Percentiles rank a stretch among this genome's conserved stretches.
phyloP scores from a whole-genome alignment of 768 basidiomycete species.

The Amanita pallidorosea region DNA sequence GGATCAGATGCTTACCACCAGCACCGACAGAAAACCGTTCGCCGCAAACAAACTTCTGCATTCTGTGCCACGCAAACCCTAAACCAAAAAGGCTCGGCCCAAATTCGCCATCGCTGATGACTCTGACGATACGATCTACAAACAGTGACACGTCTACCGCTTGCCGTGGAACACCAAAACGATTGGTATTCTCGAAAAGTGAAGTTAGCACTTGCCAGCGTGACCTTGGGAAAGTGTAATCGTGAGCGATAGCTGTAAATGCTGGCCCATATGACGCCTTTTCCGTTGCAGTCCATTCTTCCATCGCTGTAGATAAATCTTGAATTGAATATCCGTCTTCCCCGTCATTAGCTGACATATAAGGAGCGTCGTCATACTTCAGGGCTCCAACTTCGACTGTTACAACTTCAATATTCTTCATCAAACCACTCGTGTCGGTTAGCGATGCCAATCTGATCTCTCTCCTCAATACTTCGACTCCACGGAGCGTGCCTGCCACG shows the following conservation, averaged over 20 bases:
- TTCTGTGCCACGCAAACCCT: conserved; percentile 33
- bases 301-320: conserved; percentile 39
- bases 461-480: conserved; percentile 59
- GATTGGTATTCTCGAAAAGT: conserved; percentile 26
- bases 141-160: conserved; percentile 50
- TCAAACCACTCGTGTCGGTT: conserved; percentile 43
- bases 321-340: background rate
- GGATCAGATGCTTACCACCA: conserved; percentile 44
- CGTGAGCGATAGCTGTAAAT: conserved; percentile 39
- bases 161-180: conserved; percentile 33
- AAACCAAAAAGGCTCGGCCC: conserved; percentile 32
- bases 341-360: background rate
- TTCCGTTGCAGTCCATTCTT: conserved; percentile 67
- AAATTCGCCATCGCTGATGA: conserved; percentile 47
- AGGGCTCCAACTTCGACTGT: conserved; percentile 58
- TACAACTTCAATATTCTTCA: conserved; percentile 60
- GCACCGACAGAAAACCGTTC: conserved; percentile 68
- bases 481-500: conserved; percentile 62
- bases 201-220: conserved; percentile 18
- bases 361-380: background rate
- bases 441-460: conserved; percentile 53
- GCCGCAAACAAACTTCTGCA: conserved; percentile 51
- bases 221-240: conserved; percentile 15
- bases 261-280: conserved; percentile 63
- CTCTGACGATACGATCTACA: conserved; percentile 44